A percentile compares a stretch with the other conserved stretches of the same genome.
Conservation (phyloP, 176 grass and related monocot species). For the Saccharum officinarum region DNA sequence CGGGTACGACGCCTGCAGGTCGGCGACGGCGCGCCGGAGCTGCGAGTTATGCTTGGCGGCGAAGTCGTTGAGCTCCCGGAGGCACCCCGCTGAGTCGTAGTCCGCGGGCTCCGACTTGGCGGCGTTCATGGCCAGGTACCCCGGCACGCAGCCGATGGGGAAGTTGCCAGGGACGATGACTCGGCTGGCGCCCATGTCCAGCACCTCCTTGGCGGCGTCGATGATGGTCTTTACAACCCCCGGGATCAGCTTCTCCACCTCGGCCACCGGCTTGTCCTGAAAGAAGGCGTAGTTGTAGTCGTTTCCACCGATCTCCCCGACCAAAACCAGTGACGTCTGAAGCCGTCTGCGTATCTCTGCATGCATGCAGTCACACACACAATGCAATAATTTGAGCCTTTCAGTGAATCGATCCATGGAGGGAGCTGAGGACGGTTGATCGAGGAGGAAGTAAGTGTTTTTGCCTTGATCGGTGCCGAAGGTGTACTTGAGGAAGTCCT, state of each 20-base stretch:
- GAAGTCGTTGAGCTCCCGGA: conserved; percentile 68
- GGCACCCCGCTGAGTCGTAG: conserved; percentile 63
- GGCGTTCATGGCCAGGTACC: conserved; percentile 70
- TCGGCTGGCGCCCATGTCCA: conserved; percentile 61
- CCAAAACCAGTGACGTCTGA: conserved; percentile 52
- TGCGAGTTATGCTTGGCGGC: conserved; percentile 64
- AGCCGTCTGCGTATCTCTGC: conserved; percentile 56
- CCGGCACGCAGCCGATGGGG: conserved; percentile 80
- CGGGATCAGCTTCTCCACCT: conserved; percentile 64
- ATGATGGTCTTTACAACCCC: conserved; percentile 63
- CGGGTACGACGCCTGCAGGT: conserved; percentile 39
- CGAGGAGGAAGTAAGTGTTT: background rate
- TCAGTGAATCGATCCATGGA: background rate
- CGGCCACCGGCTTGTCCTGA: conserved; percentile 17
- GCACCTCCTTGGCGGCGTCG: conserved; percentile 65
- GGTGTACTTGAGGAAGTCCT: conserved; percentile 50
- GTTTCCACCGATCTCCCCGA: conserved; percentile 91
- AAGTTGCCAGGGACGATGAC: conserved; percentile 87
- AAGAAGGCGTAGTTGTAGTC: conserved; percentile 92
- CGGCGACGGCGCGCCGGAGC: conserved; percentile 49
- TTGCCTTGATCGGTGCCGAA: conserved; percentile 32
- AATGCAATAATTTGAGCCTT: background rate
- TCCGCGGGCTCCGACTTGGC: conserved; percentile 20
- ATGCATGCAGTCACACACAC: background rate
- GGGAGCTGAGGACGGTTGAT: background rate